These are phyloP conservation scores for Chaetomium olivaceum DNA, from an alignment of 2,329 filamentous ascomycete genomes.

Conservation along the genomic window DNA sequence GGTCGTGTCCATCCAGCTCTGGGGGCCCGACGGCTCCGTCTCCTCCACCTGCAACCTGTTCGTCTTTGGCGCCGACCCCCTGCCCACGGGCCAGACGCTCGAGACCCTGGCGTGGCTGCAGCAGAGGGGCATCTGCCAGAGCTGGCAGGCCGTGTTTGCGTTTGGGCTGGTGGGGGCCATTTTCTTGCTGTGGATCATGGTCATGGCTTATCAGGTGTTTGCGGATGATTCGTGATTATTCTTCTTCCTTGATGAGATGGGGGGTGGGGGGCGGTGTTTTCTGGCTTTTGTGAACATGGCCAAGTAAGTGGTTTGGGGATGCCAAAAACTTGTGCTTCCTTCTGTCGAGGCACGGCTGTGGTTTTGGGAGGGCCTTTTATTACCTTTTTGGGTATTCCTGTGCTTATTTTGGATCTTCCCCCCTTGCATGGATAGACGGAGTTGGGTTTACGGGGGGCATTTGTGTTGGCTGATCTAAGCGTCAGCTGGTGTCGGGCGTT, in stretches of 20 bases:
- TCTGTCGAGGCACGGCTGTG: background rate
- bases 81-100: slow-evolving; percentile 52
- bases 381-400: background rate
- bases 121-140: slow-evolving; percentile 64
- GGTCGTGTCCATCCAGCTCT: slow-evolving; percentile 62
- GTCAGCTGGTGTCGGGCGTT: slow-evolving; percentile 8
- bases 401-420: background rate
- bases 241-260: background rate
- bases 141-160: slow-evolving; percentile 64
- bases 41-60: slow-evolving; percentile 59
- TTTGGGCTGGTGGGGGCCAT: slow-evolving; percentile 61
- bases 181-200: slow-evolving; percentile 67
- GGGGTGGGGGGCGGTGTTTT: background rate
- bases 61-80: slow-evolving; percentile 50
- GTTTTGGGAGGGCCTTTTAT: background rate
- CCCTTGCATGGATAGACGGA: slow-evolving; percentile 21
- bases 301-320: no score
- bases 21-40: slow-evolving; percentile 60
- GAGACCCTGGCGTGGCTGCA: slow-evolving; percentile 64
- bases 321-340: background rate
- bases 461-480: background rate
- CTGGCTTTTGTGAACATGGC: no score
- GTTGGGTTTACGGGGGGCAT: slow-evolving; percentile 10
- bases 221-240: slow-evolving; percentile 35
- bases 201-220: slow-evolving; percentile 68